Evolutionary conservation across 768 basidiomycete genomes (phyloP).

Genomic region (Calvatia gigantea): DNA sequence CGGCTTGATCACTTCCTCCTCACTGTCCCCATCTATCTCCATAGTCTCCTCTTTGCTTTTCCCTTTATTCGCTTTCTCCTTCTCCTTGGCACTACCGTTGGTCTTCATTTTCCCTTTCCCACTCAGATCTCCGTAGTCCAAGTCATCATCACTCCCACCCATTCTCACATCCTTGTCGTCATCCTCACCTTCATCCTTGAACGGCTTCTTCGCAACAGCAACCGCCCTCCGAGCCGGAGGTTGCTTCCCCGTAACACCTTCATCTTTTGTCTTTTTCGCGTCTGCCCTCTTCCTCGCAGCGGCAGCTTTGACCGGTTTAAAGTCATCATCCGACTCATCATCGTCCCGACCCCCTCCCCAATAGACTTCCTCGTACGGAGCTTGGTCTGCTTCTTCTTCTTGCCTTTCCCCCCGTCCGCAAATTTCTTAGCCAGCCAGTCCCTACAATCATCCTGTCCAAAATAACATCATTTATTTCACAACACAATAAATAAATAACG

Average conservation of each 20-base stretch:
- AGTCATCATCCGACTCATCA: conserved; percentile 42
- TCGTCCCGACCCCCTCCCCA: conserved; percentile 23
- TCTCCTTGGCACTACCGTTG: neutral
- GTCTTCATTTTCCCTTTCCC: neutral
- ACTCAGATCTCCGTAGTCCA: conserved; percentile 3
- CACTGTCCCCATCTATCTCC: conserved; percentile 17
- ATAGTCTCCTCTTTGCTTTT: conserved; percentile 21
- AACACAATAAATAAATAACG: neutral
- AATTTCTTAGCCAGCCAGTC: conserved; percentile 42
- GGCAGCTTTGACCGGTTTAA: conserved; percentile 43
- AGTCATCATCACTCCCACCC: neutral
- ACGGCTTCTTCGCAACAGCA: conserved; percentile 18
- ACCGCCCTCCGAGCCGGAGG: conserved; percentile 14
- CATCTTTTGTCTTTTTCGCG: conserved; percentile 22
- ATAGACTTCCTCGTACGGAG: conserved; percentile 49
- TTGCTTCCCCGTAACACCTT: conserved; percentile 16
- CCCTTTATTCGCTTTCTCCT: conserved; percentile 1
- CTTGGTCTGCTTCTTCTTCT: conserved; percentile 44
- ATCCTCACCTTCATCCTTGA: conserved; percentile 13
- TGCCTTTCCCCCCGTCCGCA: conserved; percentile 37
- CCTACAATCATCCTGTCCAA: conserved; percentile 38
- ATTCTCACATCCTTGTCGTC: conserved; percentile 9
- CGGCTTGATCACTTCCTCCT: conserved; percentile 9
- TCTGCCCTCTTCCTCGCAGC: conserved; percentile 34
- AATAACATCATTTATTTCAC: conserved; percentile 12